These are phyloP conservation scores for Eucalyptus decipiens DNA, from an alignment of 345 rosid genomes.

Conservation along the genomic window DNA sequence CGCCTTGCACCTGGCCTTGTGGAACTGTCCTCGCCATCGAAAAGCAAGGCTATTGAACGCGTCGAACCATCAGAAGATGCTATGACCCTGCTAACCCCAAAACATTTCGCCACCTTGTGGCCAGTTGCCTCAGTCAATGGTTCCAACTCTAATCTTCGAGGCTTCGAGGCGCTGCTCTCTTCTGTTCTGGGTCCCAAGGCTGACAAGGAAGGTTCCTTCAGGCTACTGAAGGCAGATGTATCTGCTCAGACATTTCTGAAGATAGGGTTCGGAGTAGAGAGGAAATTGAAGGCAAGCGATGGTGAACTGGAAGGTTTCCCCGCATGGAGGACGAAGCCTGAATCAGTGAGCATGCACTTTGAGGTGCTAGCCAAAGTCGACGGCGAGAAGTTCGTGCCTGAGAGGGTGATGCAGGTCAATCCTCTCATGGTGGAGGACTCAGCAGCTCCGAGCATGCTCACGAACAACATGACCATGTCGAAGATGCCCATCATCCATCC, in stretches of 20 bases:
- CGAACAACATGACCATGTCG: conserved; percentile 51
- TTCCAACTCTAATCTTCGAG: conserved; percentile 56
- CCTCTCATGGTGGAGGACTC: conserved; percentile 58
- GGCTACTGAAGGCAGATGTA: conserved; percentile 63
- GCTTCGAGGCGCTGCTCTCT: conserved; percentile 60
- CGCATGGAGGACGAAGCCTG: conserved; percentile 79
- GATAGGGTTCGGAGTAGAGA: conserved; percentile 81
- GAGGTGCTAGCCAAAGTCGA: conserved; percentile 91
- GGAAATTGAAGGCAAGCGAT: conserved; percentile 47
- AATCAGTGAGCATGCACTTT: conserved; percentile 57
- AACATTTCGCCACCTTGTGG: conserved; percentile 79
- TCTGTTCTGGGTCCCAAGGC: conserved; percentile 82
- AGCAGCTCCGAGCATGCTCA: conserved; percentile 30
- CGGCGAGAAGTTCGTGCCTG: conserved; percentile 60
- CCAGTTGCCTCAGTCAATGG: conserved; percentile 78
- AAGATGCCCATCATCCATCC: conserved; percentile 37
- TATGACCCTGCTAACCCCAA: conserved; percentile 49
- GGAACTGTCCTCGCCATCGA: conserved; percentile 44
- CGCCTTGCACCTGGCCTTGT: conserved; percentile 90
- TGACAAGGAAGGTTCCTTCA: conserved; percentile 54
- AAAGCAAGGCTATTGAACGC: conserved; percentile 16
- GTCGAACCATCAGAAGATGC: conserved; percentile 21
- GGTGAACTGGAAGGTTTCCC: conserved; percentile 30
- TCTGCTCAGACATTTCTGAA: conserved; percentile 79
- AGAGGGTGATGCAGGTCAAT: conserved; percentile 56